Percentiles rank a stretch among this genome's conserved stretches.
These are phyloP conservation scores for Neonothopanus nambi DNA, from an alignment of 1,284 basidiomycete genomes.

Conservation along the genomic window DNA sequence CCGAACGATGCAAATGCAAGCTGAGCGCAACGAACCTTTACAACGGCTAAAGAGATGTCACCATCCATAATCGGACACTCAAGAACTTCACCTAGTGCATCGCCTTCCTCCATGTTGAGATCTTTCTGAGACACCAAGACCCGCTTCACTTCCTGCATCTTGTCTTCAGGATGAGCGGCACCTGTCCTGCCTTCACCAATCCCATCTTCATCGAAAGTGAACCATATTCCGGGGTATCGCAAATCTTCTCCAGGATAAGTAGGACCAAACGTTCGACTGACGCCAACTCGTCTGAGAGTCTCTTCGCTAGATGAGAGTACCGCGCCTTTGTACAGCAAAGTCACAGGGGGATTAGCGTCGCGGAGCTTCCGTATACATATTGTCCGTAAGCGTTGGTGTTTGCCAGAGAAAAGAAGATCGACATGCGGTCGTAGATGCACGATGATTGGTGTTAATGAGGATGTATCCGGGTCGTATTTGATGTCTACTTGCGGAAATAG, in stretches of 20 bases:
- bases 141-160: conserved; percentile 72
- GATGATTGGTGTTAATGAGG: conserved; percentile 73
- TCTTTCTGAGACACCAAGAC: conserved; percentile 73
- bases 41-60: conserved; percentile 64
- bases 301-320: conserved; percentile 61
- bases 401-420: conserved; percentile 77
- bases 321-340: conserved; percentile 68
- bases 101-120: conserved; percentile 51
- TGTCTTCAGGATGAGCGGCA: conserved; percentile 48
- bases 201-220: conserved; percentile 73
- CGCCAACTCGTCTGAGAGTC: conserved; percentile 62
- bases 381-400: conserved; percentile 73
- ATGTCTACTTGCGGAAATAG: conserved; percentile 81
- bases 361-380: conserved; percentile 69
- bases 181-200: conserved; percentile 52
- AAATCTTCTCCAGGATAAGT: conserved; percentile 81
- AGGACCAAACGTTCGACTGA: conserved; percentile 79
- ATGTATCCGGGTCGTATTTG: conserved; percentile 77
- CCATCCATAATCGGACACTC: conserved; percentile 69
- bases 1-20: no score
- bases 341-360: conserved; percentile 63
- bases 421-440: conserved; percentile 78
- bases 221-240: conserved; percentile 81
- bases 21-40: conserved; percentile 49
- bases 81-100: conserved; percentile 67